Conservation (phyloP, 2,329 filamentous ascomycete species). For the Hypomyces perniciosus region DNA sequence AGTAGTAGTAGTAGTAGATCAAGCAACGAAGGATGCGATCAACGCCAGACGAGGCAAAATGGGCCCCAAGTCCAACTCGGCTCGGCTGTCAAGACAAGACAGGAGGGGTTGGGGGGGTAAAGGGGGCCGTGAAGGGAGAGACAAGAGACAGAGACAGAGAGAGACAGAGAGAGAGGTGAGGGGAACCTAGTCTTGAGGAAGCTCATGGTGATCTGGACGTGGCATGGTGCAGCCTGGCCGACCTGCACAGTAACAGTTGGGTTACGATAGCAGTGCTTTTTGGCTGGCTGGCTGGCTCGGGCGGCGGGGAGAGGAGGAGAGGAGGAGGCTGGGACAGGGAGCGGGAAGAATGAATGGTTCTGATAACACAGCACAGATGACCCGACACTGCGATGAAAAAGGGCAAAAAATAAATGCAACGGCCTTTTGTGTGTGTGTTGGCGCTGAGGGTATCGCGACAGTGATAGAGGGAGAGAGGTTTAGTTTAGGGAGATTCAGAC, state of each 20-base stretch:
- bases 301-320: conserved; percentile 13
- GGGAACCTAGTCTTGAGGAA: conserved; percentile 40
- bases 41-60: background rate
- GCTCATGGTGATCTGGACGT: conserved; percentile 31
- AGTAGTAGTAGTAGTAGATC: too few relatives aligned
- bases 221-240: conserved; percentile 28
- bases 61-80: background rate
- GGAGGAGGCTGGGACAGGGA: conserved; percentile 7
- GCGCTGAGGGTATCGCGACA: too few relatives aligned
- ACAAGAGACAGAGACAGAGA: background rate
- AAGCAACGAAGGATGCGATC: background rate
- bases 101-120: conserved; percentile 2
- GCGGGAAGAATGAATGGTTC: too few relatives aligned
- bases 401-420: too few relatives aligned
- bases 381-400: too few relatives aligned
- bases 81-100: background rate
- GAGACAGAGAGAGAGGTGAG: conserved; percentile 12
- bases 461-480: too few relatives aligned
- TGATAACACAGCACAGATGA: too few relatives aligned
- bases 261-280: background rate
- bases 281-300: background rate
- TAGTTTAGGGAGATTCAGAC: too few relatives aligned
- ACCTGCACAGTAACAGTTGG: conserved; percentile 1
- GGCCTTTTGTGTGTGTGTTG: too few relatives aligned
- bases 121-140: background rate